Evolutionary conservation across 805 yeast genomes (phyloP), one percentile per base, ranked within the genome.

Genomic region (Monosporozyma yasuniensis): DNA sequence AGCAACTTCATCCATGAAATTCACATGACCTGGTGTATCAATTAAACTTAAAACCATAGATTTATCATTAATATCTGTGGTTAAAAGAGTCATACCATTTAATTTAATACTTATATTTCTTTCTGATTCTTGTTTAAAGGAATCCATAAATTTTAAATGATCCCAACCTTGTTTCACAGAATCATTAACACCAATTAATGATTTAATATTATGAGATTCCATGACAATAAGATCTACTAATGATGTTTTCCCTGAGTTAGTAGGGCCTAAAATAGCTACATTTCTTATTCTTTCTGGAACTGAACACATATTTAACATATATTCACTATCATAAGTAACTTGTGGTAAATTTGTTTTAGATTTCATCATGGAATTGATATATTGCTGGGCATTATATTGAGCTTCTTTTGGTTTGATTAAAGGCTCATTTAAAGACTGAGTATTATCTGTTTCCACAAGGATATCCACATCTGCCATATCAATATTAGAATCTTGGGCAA

Each of bases 21-120:
- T 83, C 0, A 78, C 76, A 65, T 93, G 98, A 0, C 99, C 99
- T 0, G 99, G 99, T 0, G 96, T 72, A 59, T 95, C 99, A 0
- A 88, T 55, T 0, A 90, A 53, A 59, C 84, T 87, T 19, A 82
- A 58, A 0, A 79, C 77, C 16, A 70, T 66, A 0, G 95, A 82
- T 53, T 76, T 78, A 1, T 72, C 77, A 14, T 67, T 67, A 27
- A 78, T 53, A 59, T 79, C 79, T 0, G 76, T 77, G 14, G 83
- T 63, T 6, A 90, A 62, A 9, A 87, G 56, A 0, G 91, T 70
- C 55, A 84, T 73, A 0, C 87, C 81, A 1, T 83, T 68, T 1
- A 83, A 47, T 57, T 81, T 81, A 14, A 87, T 73, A 1, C 95
- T 73, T 5, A 87, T 54, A 0, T 89, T 90, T 52, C 96, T 70